Evolutionary conservation across 352 stramenopile genomes (phyloP), one percentile per base, ranked within the genome.

Genomic region (Achlya hypogyna): DNA sequence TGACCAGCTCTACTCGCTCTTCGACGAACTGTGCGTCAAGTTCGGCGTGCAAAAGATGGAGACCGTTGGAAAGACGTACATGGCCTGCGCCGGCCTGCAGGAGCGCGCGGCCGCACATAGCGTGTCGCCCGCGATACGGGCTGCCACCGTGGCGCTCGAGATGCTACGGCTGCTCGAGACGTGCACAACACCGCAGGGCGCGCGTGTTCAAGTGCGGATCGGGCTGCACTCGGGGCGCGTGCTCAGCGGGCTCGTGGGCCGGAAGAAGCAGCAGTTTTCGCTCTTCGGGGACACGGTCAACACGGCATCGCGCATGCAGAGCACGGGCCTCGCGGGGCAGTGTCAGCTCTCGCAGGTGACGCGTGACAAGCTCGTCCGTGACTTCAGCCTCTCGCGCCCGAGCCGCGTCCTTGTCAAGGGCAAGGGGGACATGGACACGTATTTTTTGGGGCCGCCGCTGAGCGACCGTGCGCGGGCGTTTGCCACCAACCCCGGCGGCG

Each of bases 271-370:
- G 47, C 84, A 94, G 27, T 98, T 97, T 69, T 95, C 86, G 8
- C 73, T 98, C 10, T 97, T 98, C 75, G 91, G 93, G 6, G 93
- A 98, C 62, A 95, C 93, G 0, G 89, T 96, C 4, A 97, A 96
- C 69, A 96, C 87, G 0, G 76, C 87, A 3, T 88, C 81, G 5
- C 78, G 89, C 3, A 97, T 96, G 91, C 87, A 97, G 63, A 95
- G 83, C 1, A 95, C 90, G 31, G 88, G 87, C 0, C 63, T 89
- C 20, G 82, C 81, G 2, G 87, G 82, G 0, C 73, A 74, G 0
- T 93, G 88, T 53, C 89, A 96, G 59, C 63, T 94, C 47, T 93
- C 83, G 0, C 76, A 89, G 22, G 77, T 87, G 4, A 94, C 83
- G 35, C 88, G 90, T 70, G 84, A 87, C 68, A 91, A 92, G 31